Base-by-base conservation (phyloP, 2,329 filamentous ascomycete species). In the Neophaeococcomyces aloes region DNA sequence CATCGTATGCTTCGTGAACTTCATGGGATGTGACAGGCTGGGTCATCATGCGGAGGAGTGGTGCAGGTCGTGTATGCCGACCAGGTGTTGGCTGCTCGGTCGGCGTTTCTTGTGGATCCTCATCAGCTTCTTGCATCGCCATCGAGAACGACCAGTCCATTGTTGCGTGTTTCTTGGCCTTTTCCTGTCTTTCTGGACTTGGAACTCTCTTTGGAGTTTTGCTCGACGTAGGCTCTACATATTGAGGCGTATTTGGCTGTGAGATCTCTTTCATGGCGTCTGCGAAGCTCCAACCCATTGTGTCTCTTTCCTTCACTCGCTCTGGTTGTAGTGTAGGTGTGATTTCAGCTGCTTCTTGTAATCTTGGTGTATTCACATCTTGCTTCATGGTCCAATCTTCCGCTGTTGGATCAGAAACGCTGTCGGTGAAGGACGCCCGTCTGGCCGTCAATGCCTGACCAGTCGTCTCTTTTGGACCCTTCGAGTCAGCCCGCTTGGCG, bases 401-500 rank as follows among this genome's bases (percentile, higher is more conserved):
- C 31, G 36, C 65, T 1, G 52, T 54, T 5, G 60, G 40, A 57
- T 62, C 2, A 48, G 48, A 14, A 38, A n/a, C 44, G 50, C 39
- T 56, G 52, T 57, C 48, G 15, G 47, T 35, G 11, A 50, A 54
- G n/a, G 53, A 53, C 29, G 55, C 46, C 45, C 53, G 51, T 44
- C 52, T 48, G 21, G 33, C 53, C 36, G 38, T 63, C 52, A 52
- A 56, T 59, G 45, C 54, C 54, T 37, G 61, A n/a, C 53, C 56
- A 14, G 60, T 61, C 31, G 56, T 57, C 7, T 64, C 65, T 60
- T 63, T 32, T 58, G 64, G 38, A 57, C 55, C 34, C 36, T 72
- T 64, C 40, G 67, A 63, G 53, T 70, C 71, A 19, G 69, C 67
- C 33, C 71, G 65, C 45, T 70, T 74, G 13, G 75, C 74, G 46